phyloP scores from a whole-genome alignment of 495 filamentous ascomycete genomes.

The Rostrohypoxylon terebratum region DNA sequence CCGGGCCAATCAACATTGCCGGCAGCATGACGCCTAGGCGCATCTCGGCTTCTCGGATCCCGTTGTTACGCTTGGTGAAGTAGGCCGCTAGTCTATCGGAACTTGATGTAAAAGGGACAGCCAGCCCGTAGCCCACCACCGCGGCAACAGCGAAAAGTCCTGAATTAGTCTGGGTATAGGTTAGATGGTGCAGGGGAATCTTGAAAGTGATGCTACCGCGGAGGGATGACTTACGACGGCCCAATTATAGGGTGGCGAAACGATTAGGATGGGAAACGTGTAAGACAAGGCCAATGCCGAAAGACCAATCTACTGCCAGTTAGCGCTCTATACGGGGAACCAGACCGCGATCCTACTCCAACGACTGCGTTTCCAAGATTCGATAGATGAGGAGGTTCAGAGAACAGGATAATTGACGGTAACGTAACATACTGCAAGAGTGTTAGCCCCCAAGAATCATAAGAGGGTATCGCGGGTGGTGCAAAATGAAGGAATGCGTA shows the following conservation, averaged over 20 bases:
- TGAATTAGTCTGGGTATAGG: constrained; percentile 57
- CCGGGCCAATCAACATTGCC: constrained; percentile 65
- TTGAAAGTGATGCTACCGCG: neutral
- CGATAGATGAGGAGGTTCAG: neutral
- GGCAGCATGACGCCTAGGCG: constrained; percentile 67
- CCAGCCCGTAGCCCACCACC: constrained; percentile 63
- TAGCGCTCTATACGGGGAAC: constrained; percentile 8
- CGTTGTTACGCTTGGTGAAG: constrained; percentile 65
- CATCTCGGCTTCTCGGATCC: constrained; percentile 72
- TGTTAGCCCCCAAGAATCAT: constrained; percentile 65
- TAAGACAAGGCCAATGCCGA: constrained; percentile 69
- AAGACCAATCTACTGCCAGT: constrained; percentile 64
- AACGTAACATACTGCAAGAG: constrained; percentile 35
- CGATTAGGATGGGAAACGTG: constrained; percentile 69
- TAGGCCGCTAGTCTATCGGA: constrained; percentile 68
- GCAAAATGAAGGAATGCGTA: neutral
- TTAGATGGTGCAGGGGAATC: neutral
- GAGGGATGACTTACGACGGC: constrained; percentile 43
- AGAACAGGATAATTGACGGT: neutral
- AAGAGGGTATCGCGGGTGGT: constrained; percentile 41
- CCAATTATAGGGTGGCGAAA: constrained; percentile 69
- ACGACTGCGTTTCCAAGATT: neutral
- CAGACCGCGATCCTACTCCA: neutral
- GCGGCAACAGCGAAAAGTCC: constrained; percentile 68
- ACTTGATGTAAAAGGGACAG: constrained; percentile 67